Evolutionary conservation across 306 rosid species (phyloP).

Genomic region (Medicago truncatula): DNA sequence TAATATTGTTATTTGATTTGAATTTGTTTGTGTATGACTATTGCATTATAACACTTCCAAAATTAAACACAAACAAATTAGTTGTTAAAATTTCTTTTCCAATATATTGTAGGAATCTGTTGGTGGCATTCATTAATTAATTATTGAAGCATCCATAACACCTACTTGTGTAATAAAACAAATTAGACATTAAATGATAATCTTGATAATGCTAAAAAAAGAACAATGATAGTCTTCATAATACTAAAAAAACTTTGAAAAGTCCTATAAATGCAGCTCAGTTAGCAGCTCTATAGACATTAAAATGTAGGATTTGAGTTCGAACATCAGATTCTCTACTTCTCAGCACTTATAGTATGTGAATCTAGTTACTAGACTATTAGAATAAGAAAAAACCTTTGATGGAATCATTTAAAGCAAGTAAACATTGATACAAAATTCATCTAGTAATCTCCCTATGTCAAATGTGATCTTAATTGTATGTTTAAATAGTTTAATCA

Average conservation of each 20-base stretch:
- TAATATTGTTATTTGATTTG: background rate
- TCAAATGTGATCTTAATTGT: background rate
- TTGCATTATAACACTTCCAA: conserved; percentile 18
- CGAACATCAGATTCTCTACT: too few relatives aligned
- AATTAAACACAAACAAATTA: conserved; percentile 6
- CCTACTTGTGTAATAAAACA: conserved; percentile 21
- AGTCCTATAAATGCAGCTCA: too few relatives aligned
- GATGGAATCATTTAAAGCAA: background rate
- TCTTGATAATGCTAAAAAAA: background rate
- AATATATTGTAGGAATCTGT: conserved; percentile 10
- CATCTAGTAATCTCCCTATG: background rate
- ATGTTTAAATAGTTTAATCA: background rate
- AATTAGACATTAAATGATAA: background rate
- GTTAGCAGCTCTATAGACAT: too few relatives aligned
- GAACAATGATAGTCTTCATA: background rate
- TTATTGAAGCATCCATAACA: conserved; percentile 28
- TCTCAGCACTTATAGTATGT: too few relatives aligned
- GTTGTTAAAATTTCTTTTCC: conserved; percentile 34
- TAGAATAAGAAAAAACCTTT: too few relatives aligned
- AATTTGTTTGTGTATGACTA: background rate
- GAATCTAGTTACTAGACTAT: too few relatives aligned
- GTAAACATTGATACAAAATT: background rate
- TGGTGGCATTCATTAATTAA: conserved; percentile 1
- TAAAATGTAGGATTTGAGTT: too few relatives aligned
- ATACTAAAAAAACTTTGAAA: background rate